These are phyloP conservation scores for Beauveria bassiana DNA, from an alignment of 2,329 filamentous ascomycete genomes.

Conservation along the genomic window DNA sequence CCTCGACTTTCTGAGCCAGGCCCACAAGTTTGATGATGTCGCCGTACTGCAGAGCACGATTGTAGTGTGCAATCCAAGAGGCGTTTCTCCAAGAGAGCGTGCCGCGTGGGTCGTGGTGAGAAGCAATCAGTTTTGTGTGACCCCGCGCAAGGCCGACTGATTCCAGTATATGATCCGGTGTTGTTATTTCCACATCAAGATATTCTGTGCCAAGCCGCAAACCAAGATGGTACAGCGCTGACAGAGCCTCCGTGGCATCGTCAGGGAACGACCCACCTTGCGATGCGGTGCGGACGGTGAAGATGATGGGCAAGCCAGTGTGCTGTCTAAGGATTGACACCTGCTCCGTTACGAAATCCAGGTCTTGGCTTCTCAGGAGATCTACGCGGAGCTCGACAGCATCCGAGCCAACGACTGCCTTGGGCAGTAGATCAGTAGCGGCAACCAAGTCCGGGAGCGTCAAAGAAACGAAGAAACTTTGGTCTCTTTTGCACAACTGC, in stretches of 20 bases:
- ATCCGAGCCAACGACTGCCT: conserved; percentile 76
- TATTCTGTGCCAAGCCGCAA: conserved; percentile 84
- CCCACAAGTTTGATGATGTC: conserved; percentile 94
- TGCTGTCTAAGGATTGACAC: conserved; percentile 68
- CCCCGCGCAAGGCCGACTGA: conserved; percentile 59
- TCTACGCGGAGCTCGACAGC: conserved; percentile 94
- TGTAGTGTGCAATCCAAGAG: conserved; percentile 88
- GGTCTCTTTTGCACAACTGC: conserved; percentile 43
- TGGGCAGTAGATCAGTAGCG: conserved; percentile 56
- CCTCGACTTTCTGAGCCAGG: conserved; percentile 63
- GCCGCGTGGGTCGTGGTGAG: conserved; percentile 81
- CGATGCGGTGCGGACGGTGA: conserved; percentile 76
- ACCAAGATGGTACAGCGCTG: conserved; percentile 69
- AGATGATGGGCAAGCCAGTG: conserved; percentile 75
- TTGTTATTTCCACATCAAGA: conserved; percentile 84
- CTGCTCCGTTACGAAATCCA: conserved; percentile 75
- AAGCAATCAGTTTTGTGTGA: conserved; percentile 79
- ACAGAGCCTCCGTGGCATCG: conserved; percentile 58
- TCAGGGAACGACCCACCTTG: conserved; percentile 90
- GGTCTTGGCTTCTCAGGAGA: conserved; percentile 66
- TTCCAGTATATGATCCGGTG: conserved; percentile 68
- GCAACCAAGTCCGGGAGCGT: conserved; percentile 69
- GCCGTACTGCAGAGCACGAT: conserved; percentile 79
- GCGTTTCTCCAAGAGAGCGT: conserved; percentile 81
- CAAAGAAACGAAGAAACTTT: conserved; percentile 88